phyloP scores from a whole-genome alignment of 108 stramenopile species.

The Nitzschia palea region DNA sequence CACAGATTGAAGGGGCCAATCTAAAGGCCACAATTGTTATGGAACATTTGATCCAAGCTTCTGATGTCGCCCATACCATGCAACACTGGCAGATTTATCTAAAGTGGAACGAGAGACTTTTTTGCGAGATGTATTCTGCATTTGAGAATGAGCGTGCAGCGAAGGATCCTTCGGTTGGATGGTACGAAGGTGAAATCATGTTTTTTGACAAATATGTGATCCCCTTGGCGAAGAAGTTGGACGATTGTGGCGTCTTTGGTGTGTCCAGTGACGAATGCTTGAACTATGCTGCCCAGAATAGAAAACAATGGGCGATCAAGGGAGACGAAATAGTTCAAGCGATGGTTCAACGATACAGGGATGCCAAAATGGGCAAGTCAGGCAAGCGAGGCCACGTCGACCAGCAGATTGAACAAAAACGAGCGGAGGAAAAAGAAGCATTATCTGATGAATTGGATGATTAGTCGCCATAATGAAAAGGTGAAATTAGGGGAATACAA shows the following conservation, averaged over 20 bases:
- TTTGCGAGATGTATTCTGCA: conserved; percentile 45
- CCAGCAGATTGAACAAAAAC: no score
- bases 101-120: conserved; percentile 53
- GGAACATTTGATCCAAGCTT: conserved; percentile 26
- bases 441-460: no score
- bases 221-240: conserved; percentile 36
- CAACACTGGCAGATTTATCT: conserved; percentile 44
- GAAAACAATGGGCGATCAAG: conserved; percentile 14
- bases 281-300: conserved; percentile 16
- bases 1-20: conserved; percentile 4
- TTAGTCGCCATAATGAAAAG: no score
- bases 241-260: conserved; percentile 48
- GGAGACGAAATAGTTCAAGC: conserved; percentile 15
- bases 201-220: conserved; percentile 45
- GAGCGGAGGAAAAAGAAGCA: no score
- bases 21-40: conserved; percentile 33
- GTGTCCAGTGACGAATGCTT: conserved; percentile 18
- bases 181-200: conserved; percentile 55
- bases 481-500: no score
- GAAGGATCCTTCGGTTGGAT: conserved; percentile 48
- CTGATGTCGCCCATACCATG: conserved; percentile 56
- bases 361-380: neutral
- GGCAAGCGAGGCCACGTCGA: no score
- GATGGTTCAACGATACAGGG: conserved; percentile 2
- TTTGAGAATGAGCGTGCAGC: conserved; percentile 19